Evolutionary conservation across 805 yeast species (phyloP), one percentile per base, ranked within the genome.

Genomic region (Spencermartinsiella europaea): DNA sequence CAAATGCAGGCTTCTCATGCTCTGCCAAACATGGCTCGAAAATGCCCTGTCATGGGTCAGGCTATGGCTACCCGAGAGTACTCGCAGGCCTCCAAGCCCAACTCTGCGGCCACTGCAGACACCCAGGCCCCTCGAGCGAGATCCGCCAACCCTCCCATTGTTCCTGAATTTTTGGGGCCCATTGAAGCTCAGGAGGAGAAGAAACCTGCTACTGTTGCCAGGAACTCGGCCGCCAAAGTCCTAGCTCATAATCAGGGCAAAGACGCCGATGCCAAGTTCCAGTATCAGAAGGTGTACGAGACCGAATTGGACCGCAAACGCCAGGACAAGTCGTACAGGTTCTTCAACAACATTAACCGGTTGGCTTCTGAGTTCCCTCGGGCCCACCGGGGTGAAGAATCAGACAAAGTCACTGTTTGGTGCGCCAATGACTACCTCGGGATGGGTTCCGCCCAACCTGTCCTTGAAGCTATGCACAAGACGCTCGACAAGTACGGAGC

Each of bases 391-490:
- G 75, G 81, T 48, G 87, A 83, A 61, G 62, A 60, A 47, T 72
- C 72, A 14, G 95, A 88, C 60, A 85, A 85, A 63, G 99, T 93
- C 49, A 89, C 95, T 44, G 99, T 93, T 48, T 93, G 99, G 99
- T 93, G 99, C 63, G 90, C 99, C 36, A 93, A 93, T 66, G 99
- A 93, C 68, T 93, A 93, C 66, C 74, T 93, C 51, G 97, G 98
- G 10, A 86, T 93, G 93, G 91, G 96, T 44, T 81, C 79, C 60
- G 85, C 91, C 64, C 76, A 75, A 52, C 71, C 75, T 52, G 91
- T 91, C 38, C 70, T 88, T 49, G 69, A 77, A 15, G 80, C 80
- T 46, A 93, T 91, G 91, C 83, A 83, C 57, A 64, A 72, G 41
- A 81, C 95, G 15, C 75, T 93, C 66, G 85, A 84, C 58, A 80